Conservation (phyloP, 192 early-diverging fungal genomes). For the Backusella luteola region DNA sequence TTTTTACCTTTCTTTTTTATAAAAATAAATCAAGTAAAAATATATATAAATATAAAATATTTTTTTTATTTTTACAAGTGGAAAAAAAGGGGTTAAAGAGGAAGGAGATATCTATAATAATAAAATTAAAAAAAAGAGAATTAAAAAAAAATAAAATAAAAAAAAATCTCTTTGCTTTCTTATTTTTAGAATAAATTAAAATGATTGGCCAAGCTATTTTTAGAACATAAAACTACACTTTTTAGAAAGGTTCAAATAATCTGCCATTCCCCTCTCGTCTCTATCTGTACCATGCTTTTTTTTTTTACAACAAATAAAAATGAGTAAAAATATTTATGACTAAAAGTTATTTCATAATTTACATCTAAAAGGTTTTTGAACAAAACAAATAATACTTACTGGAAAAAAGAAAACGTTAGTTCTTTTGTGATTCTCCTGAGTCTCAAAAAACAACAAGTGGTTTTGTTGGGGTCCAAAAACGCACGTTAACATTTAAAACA, state of each 20-base stretch:
- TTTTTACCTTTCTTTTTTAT: not conserved
- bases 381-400: not conserved
- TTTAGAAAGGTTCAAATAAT: not conserved
- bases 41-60: not conserved
- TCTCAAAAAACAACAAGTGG: not conserved
- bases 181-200: not conserved
- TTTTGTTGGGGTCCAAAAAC: not conserved
- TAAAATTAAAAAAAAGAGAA: not conserved
- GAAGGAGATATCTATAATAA: not conserved
- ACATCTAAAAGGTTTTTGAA: not conserved
- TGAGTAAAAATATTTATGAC: not conserved
- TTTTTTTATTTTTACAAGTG: not conserved
- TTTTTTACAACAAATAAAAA: not conserved
- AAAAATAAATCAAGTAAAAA: not conserved
- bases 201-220: not conserved
- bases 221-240: not conserved
- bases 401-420: not conserved
- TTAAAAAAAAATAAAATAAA: not conserved
- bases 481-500: no score
- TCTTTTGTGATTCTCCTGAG: constrained; percentile 4
- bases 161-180: not conserved
- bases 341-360: not conserved
- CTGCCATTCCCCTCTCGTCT: not conserved
- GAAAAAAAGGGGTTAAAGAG: not conserved
- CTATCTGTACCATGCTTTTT: not conserved